A percentile compares a stretch with the other conserved stretches of the same genome.
Evolutionary conservation across 805 yeast species (phyloP).

Genomic region (Pichia pseudocactophila): DNA sequence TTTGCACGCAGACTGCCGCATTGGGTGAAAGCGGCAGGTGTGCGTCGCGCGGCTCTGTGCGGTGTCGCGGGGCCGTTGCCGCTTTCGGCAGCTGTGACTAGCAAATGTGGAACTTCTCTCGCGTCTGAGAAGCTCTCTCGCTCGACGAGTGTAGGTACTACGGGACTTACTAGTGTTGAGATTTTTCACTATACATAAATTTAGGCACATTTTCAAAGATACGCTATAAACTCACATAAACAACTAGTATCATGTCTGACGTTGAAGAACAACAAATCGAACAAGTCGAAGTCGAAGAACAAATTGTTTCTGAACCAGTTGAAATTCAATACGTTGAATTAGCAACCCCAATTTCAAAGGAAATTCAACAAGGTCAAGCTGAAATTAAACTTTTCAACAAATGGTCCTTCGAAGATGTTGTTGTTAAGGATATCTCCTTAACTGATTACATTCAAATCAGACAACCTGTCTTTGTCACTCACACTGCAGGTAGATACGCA

Average conservation of each 20-base stretch:
- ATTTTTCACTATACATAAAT: too few relatives aligned
- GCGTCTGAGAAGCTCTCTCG: too few relatives aligned
- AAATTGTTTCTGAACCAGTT: slow-evolving; percentile 76
- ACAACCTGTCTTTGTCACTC: slow-evolving; percentile 95
- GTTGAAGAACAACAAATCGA: slow-evolving; percentile 37
- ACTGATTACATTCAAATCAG: slow-evolving; percentile 98
- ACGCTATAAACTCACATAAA: too few relatives aligned
- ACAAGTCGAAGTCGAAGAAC: slow-evolving; percentile 34
- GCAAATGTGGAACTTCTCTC: too few relatives aligned
- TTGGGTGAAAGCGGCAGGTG: slow-evolving; percentile 3
- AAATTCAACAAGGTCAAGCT: slow-evolving; percentile 89
- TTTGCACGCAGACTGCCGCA: slow-evolving; percentile 4
- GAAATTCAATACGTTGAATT: slow-evolving; percentile 72
- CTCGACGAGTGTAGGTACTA: too few relatives aligned
- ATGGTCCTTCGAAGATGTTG: slow-evolving; percentile 98
- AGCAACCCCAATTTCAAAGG: slow-evolving; percentile 96
- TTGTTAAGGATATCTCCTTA: slow-evolving; percentile 95
- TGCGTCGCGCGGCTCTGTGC: background rate
- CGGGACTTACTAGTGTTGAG: too few relatives aligned
- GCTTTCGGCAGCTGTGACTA: slow-evolving; percentile 8
- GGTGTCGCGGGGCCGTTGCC: slow-evolving; percentile 1
- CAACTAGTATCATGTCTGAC: slow-evolving; percentile 61
- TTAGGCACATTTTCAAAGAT: too few relatives aligned
- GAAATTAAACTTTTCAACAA: slow-evolving; percentile 98
- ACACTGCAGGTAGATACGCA: slow-evolving; percentile 99